phyloP scores from a whole-genome alignment of 116 monocot species.

The Phalaenopsis hybrid region DNA sequence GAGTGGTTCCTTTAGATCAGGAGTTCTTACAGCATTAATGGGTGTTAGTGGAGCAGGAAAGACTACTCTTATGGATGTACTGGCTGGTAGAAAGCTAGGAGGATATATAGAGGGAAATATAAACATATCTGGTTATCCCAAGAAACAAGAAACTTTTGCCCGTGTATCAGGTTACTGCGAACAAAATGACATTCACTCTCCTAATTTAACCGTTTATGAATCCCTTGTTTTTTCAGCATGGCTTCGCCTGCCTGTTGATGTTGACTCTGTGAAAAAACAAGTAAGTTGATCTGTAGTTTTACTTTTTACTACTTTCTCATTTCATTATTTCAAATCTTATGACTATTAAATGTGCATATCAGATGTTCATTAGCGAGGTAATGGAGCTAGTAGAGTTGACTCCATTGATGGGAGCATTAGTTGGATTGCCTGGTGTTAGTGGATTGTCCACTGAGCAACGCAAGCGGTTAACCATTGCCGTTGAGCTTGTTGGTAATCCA shows the following conservation, averaged over 20 bases:
- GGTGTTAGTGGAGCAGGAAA: neutral
- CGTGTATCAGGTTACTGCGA: slow-evolving; percentile 3
- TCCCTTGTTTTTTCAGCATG: slow-evolving; percentile 1
- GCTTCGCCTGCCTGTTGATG: neutral
- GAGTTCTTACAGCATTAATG: slow-evolving; percentile 7
- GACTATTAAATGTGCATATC: too few relatives aligned
- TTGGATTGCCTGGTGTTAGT: too few relatives aligned
- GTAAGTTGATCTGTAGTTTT: neutral
- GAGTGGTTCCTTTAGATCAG: slow-evolving; percentile 36
- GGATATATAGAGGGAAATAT: neutral
- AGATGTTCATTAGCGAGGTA: too few relatives aligned
- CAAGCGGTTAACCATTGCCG: too few relatives aligned
- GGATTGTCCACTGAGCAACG: too few relatives aligned
- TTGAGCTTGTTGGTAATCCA: too few relatives aligned
- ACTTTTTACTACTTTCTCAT: too few relatives aligned
- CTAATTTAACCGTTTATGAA: slow-evolving; percentile 4
- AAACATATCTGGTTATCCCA: slow-evolving; percentile 2
- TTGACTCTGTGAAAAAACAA: neutral
- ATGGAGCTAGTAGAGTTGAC: too few relatives aligned
- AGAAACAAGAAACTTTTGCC: slow-evolving; percentile 6
- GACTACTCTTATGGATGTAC: slow-evolving; percentile 10
- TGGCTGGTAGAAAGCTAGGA: neutral
- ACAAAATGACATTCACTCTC: slow-evolving; percentile 11
- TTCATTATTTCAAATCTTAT: too few relatives aligned
- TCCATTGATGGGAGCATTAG: too few relatives aligned